A percentile compares a stretch with the other conserved stretches of the same genome.
These are phyloP conservation scores for Asterochloris erici DNA, from an alignment of 139 green algal genomes.

Conservation along the genomic window DNA sequence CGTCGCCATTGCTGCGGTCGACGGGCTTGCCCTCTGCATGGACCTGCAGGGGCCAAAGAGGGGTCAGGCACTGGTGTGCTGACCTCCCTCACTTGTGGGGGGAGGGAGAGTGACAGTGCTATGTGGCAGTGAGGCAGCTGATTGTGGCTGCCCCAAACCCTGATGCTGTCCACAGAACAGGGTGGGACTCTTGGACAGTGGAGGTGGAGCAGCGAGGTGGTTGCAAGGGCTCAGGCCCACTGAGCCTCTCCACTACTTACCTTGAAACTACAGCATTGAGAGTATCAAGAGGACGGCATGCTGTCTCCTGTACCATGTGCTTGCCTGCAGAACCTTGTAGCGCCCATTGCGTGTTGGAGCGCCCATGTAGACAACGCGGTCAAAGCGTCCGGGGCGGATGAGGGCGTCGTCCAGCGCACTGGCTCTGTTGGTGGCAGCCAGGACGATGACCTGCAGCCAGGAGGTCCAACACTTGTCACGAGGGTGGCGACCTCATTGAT, in stretches of 20 bases:
- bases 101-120: no score
- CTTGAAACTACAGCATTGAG: not conserved
- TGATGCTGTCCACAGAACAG: no score
- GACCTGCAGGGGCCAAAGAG: conserved; percentile 30
- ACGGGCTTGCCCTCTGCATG: conserved; percentile 63
- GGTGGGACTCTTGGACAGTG: no score
- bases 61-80: no score
- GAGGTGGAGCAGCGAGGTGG: no score
- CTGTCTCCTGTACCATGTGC: not conserved
- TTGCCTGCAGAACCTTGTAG: conserved; percentile 51
- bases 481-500: no score
- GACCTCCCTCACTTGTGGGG: no score
- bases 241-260: no score
- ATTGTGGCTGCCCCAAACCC: no score
- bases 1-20: conserved; percentile 31
- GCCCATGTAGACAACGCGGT: conserved; percentile 70
- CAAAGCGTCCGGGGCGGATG: conserved; percentile 71
- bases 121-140: no score
- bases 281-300: not conserved
- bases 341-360: conserved; percentile 48
- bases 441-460: conserved; percentile 46
- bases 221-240: no score
- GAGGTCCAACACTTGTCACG: no score
- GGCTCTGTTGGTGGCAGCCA: conserved; percentile 74
- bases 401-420: conserved; percentile 67